Conservation (phyloP, 1,284 basidiomycete species). For the Naganishia albida region DNA sequence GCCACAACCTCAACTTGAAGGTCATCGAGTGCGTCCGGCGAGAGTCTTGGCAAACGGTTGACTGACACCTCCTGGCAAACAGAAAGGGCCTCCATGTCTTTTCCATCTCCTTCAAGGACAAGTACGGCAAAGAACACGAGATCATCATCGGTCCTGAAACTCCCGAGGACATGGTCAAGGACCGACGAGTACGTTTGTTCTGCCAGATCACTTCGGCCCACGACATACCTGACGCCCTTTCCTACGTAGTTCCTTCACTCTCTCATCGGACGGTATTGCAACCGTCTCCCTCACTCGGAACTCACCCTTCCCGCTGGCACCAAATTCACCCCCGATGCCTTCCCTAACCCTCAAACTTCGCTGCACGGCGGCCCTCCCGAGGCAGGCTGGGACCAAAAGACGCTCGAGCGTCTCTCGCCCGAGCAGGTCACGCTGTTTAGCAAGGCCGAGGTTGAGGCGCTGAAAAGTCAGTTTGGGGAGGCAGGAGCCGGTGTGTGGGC, state of each 20-base stretch:
- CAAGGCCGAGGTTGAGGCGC: slow-evolving; percentile 3
- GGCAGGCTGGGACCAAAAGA: slow-evolving; percentile 33
- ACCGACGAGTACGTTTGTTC: slow-evolving; percentile 28
- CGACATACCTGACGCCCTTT: background rate
- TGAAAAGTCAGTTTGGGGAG: slow-evolving; percentile 10
- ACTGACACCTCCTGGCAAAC: background rate
- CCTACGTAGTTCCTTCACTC: slow-evolving; percentile 29
- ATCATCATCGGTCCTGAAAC: slow-evolving; percentile 34
- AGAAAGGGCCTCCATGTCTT: slow-evolving; percentile 34
- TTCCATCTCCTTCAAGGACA: slow-evolving; percentile 32
- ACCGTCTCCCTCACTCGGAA: slow-evolving; percentile 29
- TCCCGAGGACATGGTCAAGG: slow-evolving; percentile 29
- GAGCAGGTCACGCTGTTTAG: slow-evolving; percentile 9
- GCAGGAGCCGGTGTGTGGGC: slow-evolving; percentile 30
- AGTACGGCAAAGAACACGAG: slow-evolving; percentile 30
- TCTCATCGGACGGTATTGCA: slow-evolving; percentile 34
- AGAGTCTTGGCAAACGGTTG: background rate
- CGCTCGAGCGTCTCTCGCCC: slow-evolving; percentile 7
- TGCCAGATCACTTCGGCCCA: no score
- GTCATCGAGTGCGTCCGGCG: slow-evolving; percentile 30
- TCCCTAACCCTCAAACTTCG: slow-evolving; percentile 24
- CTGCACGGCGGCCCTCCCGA: slow-evolving; percentile 30
- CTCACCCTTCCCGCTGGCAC: slow-evolving; percentile 23
- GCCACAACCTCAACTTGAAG: slow-evolving; percentile 22
- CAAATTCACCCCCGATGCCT: slow-evolving; percentile 28